These are phyloP conservation scores for Mycena indigotica DNA, from an alignment of 768 basidiomycete species.

Conservation along the genomic window DNA sequence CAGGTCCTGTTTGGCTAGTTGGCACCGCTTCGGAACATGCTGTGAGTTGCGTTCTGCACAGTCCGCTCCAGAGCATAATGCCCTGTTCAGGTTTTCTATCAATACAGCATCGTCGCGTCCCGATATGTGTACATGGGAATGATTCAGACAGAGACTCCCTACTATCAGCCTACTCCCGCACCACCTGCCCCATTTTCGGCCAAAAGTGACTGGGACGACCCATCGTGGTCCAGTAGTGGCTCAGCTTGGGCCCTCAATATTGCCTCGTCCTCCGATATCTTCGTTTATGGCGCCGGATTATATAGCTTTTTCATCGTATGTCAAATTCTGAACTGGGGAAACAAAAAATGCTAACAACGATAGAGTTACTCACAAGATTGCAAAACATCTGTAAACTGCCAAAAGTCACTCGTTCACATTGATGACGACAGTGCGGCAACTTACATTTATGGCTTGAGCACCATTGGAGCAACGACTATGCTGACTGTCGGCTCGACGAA, in stretches of 20 bases:
- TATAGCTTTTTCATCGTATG: conserved; percentile 49
- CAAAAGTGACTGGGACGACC: conserved; percentile 38
- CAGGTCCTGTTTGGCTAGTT: conserved; percentile 44
- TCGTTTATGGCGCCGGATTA: conserved; percentile 46
- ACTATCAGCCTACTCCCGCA: conserved; percentile 46
- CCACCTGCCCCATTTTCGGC: conserved; percentile 42
- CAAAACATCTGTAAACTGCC: conserved; percentile 34
- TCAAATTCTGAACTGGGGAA: too few relatives aligned
- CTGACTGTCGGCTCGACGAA: conserved; percentile 34
- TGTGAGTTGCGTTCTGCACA: not conserved
- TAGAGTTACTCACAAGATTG: conserved; percentile 43
- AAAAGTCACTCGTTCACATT: conserved; percentile 37
- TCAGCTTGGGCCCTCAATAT: conserved; percentile 46
- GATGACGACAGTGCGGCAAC: conserved; percentile 36
- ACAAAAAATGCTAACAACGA: too few relatives aligned
- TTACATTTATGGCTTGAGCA: conserved; percentile 40
- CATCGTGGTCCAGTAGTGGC: conserved; percentile 29
- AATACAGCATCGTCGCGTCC: conserved; percentile 46
- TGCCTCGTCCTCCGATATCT: conserved; percentile 37
- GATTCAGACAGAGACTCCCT: conserved; percentile 56
- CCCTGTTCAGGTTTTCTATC: conserved; percentile 41
- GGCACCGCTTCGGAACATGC: conserved; percentile 41
- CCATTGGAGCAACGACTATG: conserved; percentile 38
- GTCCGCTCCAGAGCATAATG: not conserved
- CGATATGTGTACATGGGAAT: conserved; percentile 50